These are phyloP conservation scores for Septoria linicola DNA, from an alignment of 2,329 filamentous ascomycete genomes.

Conservation along the genomic window DNA sequence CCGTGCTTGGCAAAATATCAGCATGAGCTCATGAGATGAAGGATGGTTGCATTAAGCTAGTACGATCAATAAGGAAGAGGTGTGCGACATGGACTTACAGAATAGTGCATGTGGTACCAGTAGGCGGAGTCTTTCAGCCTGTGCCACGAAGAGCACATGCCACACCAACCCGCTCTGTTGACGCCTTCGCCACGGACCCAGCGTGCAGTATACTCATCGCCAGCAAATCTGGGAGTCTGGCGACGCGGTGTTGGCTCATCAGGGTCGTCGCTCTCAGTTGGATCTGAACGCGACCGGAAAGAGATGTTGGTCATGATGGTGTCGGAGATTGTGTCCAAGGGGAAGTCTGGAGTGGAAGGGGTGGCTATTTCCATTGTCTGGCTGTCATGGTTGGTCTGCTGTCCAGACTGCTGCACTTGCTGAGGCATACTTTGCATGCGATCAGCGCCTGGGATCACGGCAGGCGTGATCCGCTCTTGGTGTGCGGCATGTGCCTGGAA, in stretches of 20 bases:
- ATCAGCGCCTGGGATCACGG: too few relatives aligned
- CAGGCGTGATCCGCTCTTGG: too few relatives aligned
- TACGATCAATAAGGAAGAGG: slow-evolving; percentile 50
- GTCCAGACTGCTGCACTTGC: too few relatives aligned
- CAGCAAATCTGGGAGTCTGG: slow-evolving; percentile 61
- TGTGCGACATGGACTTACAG: slow-evolving; percentile 34
- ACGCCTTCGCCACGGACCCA: slow-evolving; percentile 86
- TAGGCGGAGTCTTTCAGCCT: slow-evolving; percentile 88
- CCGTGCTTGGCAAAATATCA: not conserved
- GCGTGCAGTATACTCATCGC: slow-evolving; percentile 77
- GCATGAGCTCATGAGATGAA: slow-evolving; percentile 61
- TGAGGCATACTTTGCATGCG: too few relatives aligned
- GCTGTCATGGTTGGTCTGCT: too few relatives aligned
- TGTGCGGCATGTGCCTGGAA: too few relatives aligned
- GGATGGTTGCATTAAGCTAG: slow-evolving; percentile 36
- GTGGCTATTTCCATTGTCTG: too few relatives aligned
- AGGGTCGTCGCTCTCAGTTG: slow-evolving; percentile 1
- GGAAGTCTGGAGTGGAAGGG: not conserved
- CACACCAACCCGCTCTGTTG: slow-evolving; percentile 87
- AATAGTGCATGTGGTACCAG: slow-evolving; percentile 83
- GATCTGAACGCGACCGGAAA: not conserved
- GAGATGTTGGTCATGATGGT: not conserved
- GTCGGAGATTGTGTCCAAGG: not conserved
- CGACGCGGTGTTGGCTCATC: slow-evolving; percentile 17
- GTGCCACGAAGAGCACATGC: slow-evolving; percentile 81